phyloP scores from a whole-genome alignment of 1,139 yeast genomes.

The Williopsis jadinii region DNA sequence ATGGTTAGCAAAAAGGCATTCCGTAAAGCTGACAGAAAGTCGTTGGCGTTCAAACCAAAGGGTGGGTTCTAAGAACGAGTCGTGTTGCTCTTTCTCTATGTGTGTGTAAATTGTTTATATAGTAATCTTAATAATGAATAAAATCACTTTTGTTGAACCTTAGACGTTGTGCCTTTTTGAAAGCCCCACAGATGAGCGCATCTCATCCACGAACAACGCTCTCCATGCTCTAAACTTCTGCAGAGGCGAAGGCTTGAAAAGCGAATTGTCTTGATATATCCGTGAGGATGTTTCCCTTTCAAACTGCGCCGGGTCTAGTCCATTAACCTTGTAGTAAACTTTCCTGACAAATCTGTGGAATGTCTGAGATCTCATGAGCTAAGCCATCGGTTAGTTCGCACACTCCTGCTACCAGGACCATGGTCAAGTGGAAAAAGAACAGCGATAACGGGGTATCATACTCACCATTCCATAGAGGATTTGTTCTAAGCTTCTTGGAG shows the following conservation, averaged over 20 bases:
- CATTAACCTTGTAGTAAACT: constrained; percentile 60
- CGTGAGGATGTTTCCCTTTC: not conserved
- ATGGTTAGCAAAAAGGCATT: constrained; percentile 48
- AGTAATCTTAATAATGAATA: not conserved
- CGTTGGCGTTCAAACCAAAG: constrained; percentile 23
- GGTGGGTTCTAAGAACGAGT: too few relatives aligned
- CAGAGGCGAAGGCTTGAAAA: constrained; percentile 37
- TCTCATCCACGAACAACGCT: constrained; percentile 56
- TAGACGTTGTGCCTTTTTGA: constrained; percentile 20
- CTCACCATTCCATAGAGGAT: constrained; percentile 1
- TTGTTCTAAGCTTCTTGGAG: constrained; percentile 1
- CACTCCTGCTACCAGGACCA: not conserved
- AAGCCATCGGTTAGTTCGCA: constrained; percentile 1
- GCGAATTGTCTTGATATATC: constrained; percentile 1
- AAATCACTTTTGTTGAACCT: not conserved
- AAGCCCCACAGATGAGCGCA: constrained; percentile 46
- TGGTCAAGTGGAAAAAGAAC: not conserved
- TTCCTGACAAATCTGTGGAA: constrained; percentile 66
- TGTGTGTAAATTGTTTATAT: not conserved
- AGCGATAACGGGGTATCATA: not conserved
- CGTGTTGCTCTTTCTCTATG: too few relatives aligned
- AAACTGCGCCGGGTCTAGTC: constrained; percentile 31
- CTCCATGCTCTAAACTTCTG: constrained; percentile 61
- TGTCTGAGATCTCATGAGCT: constrained; percentile 52
- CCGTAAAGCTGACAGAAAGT: constrained; percentile 46